Evolutionary conservation across 2,329 filamentous ascomycete genomes (phyloP).

Genomic region (Lachnum nothofagi): DNA sequence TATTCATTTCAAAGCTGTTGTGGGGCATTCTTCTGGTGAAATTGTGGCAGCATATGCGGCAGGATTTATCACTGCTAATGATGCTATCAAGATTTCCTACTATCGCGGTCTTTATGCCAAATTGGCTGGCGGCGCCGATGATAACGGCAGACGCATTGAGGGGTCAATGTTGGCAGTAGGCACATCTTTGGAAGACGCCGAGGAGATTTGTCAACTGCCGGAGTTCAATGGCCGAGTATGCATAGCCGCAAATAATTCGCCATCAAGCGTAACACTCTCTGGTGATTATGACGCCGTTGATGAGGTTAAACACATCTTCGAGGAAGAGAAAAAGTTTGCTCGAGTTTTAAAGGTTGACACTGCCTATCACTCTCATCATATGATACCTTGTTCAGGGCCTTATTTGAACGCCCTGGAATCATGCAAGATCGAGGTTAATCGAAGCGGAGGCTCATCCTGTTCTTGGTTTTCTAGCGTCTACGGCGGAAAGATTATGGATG

Average conservation of each 20-base stretch:
- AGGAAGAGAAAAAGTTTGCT: conserved; percentile 15
- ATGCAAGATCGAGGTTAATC: conserved; percentile 8
- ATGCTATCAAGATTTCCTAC: conserved; percentile 43
- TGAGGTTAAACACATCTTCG: conserved; percentile 6
- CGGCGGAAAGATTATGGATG: not conserved
- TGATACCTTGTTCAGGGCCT: conserved; percentile 14
- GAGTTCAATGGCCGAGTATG: conserved; percentile 15
- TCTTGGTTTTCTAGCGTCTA: conserved; percentile 35
- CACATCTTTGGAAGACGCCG: conserved; percentile 10
- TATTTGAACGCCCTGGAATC: conserved; percentile 16
- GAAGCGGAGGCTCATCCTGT: conserved; percentile 26
- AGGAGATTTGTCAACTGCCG: not conserved
- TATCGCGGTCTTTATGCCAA: conserved; percentile 29
- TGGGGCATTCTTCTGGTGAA: conserved; percentile 45
- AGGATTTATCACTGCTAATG: conserved; percentile 28
- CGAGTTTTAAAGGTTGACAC: conserved; percentile 19
- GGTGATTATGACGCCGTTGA: conserved; percentile 24
- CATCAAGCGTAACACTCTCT: conserved; percentile 26
- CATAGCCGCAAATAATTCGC: conserved; percentile 32
- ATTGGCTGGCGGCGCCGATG: not conserved
- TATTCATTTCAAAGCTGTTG: conserved; percentile 35
- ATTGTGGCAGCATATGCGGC: conserved; percentile 43
- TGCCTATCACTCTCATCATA: conserved; percentile 30
- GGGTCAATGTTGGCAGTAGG: conserved; percentile 21
- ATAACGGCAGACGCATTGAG: not conserved